Evolutionary conservation across 1,284 basidiomycete species (phyloP), one percentile per base, ranked within the genome.

Genomic region (Mrakiaceae sp.): DNA sequence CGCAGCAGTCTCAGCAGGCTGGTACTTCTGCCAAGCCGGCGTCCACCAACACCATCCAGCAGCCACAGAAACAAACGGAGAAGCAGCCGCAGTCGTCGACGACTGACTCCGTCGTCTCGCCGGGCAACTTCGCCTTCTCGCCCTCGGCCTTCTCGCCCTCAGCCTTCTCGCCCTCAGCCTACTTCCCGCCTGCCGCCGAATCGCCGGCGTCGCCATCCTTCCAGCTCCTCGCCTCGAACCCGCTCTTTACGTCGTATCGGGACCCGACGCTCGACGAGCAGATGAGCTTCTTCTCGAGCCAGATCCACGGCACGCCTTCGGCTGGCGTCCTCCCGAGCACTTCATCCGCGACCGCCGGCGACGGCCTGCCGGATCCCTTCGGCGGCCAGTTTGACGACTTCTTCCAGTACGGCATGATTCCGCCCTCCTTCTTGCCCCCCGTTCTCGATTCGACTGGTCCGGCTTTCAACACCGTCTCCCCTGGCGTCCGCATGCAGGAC

Each of bases 211-310:
- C 52, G n/a, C 64, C 58, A 0, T 27, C 64, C 12, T 66, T 44
- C 61, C 65, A 66, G 40, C 14, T 63, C 14, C 44, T 66, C 11
- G 65, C 65, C 8, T 42, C 56, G 27, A 66, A 66, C 44, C 65
- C 65, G 40, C 50, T 62, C n/a, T 66, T 59, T 61, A 66, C 64
- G 10, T 61, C 59, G 47, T 65, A 57, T 50, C 52, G 57, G 27
- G 58, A 60, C 8, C 57, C 63, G 5, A 6, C 11, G 14, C 63
- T 58, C 16, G 63, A 49, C 52, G 57, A 27, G 8, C 50, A 52
- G 57, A 49, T 64, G 40, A 51, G 47, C 56, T 64, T 64, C 52
- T 54, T 12, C 55, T 39, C 8, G 16, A 8, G 3, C 8, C 10
- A 9, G 48, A 49, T 14, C 9, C 11, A 7, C 51, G n/a, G 51